phyloP scores from a whole-genome alignment of 2,329 filamentous ascomycete species.

The Mycocentrospora acerina region DNA sequence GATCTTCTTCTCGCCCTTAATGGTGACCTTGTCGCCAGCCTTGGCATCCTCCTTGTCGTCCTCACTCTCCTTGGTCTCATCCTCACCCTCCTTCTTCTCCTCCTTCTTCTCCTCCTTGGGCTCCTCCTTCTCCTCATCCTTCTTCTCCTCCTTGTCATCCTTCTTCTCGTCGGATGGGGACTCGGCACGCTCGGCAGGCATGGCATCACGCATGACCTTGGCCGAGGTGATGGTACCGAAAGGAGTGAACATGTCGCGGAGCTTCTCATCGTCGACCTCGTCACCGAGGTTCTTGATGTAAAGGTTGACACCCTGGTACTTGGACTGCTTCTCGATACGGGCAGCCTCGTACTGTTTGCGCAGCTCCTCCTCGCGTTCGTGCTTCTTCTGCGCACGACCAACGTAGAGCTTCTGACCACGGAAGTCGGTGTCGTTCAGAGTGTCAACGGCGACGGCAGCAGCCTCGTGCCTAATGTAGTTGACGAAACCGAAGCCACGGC shows the following conservation, averaged over 20 bases:
- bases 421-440: constrained; percentile 89
- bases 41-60: constrained; percentile 60
- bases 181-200: constrained; percentile 52
- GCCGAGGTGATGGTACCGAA: constrained; percentile 97
- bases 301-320: constrained; percentile 98
- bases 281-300: constrained; percentile 99
- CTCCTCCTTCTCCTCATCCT: constrained; percentile 56
- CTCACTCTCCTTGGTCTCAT: constrained; percentile 58
- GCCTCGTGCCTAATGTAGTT: constrained; percentile 93
- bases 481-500: constrained; percentile 92
- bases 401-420: constrained; percentile 96
- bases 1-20: constrained; percentile 62
- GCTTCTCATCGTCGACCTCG: constrained; percentile 96
- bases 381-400: constrained; percentile 99
- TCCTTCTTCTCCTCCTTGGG: constrained; percentile 56
- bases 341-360: constrained; percentile 98
- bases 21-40: constrained; percentile 55
- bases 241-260: constrained; percentile 87
- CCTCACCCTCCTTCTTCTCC: constrained; percentile 57
- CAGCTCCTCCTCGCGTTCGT: constrained; percentile 98
- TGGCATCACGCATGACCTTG: constrained; percentile 95
- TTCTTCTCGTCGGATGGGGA: constrained; percentile 49
- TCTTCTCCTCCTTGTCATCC: constrained; percentile 52
- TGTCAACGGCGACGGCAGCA: constrained; percentile 82
- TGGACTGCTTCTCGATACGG: constrained; percentile 96